A percentile compares a stretch with the other conserved stretches of the same genome.
These are phyloP conservation scores for Penicillium arizonense DNA, from an alignment of 495 filamentous ascomycete species.

Conservation along the genomic window DNA sequence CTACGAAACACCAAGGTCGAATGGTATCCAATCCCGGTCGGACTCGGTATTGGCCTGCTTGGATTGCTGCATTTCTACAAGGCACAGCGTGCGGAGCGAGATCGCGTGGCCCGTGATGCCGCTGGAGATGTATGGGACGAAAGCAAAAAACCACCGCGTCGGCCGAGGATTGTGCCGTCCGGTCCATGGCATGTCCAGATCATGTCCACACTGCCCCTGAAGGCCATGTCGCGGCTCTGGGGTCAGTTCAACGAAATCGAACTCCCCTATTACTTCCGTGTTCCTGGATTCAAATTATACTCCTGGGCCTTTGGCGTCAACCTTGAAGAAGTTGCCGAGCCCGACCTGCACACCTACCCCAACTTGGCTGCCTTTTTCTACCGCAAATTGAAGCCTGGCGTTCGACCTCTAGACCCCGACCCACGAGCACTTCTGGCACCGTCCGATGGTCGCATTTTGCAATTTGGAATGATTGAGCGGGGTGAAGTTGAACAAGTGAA, in stretches of 20 bases:
- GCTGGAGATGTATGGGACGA: slow-evolving; percentile 47
- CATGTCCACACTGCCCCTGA: slow-evolving; percentile 93
- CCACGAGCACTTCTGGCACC: slow-evolving; percentile 78
- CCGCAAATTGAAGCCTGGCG: slow-evolving; percentile 84
- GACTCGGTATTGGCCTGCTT: slow-evolving; percentile 82
- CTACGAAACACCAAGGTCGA: slow-evolving; percentile 73
- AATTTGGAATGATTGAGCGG: slow-evolving; percentile 86
- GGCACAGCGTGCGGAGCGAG: slow-evolving; percentile 55
- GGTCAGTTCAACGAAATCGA: slow-evolving; percentile 91
- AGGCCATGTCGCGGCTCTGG: slow-evolving; percentile 91
- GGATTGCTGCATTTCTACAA: slow-evolving; percentile 85
- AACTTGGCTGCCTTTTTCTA: slow-evolving; percentile 99
- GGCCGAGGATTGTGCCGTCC: slow-evolving; percentile 68
- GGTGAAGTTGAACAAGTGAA: slow-evolving; percentile 99
- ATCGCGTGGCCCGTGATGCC: slow-evolving; percentile 44
- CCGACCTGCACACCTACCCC: slow-evolving; percentile 82
- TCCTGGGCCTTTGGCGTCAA: slow-evolving; percentile 91
- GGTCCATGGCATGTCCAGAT: slow-evolving; percentile 96
- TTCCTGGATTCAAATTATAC: slow-evolving; percentile 95
- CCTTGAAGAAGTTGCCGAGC: slow-evolving; percentile 81
- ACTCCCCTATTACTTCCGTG: slow-evolving; percentile 85
- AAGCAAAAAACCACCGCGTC: slow-evolving; percentile 59
- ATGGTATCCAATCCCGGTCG: slow-evolving; percentile 96
- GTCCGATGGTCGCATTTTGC: slow-evolving; percentile 84
- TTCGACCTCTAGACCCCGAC: slow-evolving; percentile 81